Conservation (phyloP, 1,284 basidiomycete species). For the Meira nashicola region DNA sequence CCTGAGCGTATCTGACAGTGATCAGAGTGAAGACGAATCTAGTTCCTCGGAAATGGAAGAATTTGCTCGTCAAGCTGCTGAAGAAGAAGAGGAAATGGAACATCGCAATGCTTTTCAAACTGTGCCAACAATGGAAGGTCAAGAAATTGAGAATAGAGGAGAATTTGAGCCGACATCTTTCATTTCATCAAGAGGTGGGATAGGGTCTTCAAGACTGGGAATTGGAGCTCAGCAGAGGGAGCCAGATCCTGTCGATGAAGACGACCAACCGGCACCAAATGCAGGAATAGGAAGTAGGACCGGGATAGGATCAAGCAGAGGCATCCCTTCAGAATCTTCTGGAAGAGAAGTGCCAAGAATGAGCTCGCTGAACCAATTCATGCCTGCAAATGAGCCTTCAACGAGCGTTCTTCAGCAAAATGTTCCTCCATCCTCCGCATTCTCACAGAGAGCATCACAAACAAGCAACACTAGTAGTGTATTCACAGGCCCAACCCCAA, state of each 20-base stretch:
- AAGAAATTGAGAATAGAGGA: neutral
- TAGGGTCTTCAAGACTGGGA: neutral
- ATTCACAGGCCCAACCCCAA: conserved; percentile 6
- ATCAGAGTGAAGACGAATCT: neutral
- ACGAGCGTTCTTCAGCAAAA: conserved; percentile 9
- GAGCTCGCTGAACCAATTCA: conserved; percentile 5
- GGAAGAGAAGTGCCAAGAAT: neutral
- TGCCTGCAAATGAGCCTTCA: conserved; percentile 20
- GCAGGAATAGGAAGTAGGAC: conserved; percentile 25
- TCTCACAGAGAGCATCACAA: conserved; percentile 12
- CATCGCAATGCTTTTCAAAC: neutral
- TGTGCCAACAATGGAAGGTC: neutral
- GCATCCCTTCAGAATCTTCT: conserved; percentile 12
- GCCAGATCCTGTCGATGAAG: conserved; percentile 1
- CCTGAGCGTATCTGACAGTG: neutral
- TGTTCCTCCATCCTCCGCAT: conserved; percentile 20
- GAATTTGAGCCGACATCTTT: conserved; percentile 4
- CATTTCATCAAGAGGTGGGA: conserved; percentile 14
- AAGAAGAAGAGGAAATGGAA: conserved; percentile 6
- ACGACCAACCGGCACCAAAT: neutral
- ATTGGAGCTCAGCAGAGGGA: neutral
- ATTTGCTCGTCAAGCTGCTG: conserved; percentile 7
- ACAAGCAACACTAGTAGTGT: neutral
- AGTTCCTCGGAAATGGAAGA: neutral
- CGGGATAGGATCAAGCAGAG: conserved; percentile 12